Evolutionary conservation across 2,329 filamentous ascomycete genomes (phyloP).

Genomic region (Hymenoscyphus fructigenus): DNA sequence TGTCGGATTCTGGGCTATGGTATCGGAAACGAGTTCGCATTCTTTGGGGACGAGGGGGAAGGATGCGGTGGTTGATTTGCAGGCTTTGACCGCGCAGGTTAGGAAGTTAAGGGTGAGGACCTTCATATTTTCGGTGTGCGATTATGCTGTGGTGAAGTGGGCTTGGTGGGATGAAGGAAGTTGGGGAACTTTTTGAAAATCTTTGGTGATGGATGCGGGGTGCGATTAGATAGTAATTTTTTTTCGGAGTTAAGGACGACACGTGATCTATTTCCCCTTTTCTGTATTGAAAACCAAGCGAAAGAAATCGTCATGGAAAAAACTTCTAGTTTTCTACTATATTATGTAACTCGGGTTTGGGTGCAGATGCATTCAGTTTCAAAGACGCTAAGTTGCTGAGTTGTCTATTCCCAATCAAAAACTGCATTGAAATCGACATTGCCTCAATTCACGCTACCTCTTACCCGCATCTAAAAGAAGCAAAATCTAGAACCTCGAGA

Average conservation of each 20-base stretch:
- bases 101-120: conserved; percentile 94
- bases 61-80: conserved; percentile 75
- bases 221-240: not conserved
- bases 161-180: not conserved
- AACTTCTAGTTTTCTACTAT: too few species aligned
- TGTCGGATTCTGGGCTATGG: conserved; percentile 75
- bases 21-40: conserved; percentile 82
- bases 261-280: not conserved
- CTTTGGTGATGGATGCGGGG: not conserved
- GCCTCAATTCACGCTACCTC: too few species aligned
- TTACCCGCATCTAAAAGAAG: too few species aligned
- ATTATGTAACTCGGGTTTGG: too few species aligned
- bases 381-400: too few species aligned
- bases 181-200: not conserved
- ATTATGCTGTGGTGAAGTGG: not conserved
- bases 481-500: too few species aligned
- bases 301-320: too few species aligned
- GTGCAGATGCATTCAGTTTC: too few species aligned
- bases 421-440: too few species aligned
- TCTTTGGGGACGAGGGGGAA: conserved; percentile 93
- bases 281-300: too few species aligned
- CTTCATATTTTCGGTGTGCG: conserved; percentile 64
- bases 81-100: conserved; percentile 92
- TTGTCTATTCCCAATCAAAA: too few species aligned
- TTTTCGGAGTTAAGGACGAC: not conserved